phyloP scores from a whole-genome alignment of 805 yeast genomes.

The Ogataea paraovalis region DNA sequence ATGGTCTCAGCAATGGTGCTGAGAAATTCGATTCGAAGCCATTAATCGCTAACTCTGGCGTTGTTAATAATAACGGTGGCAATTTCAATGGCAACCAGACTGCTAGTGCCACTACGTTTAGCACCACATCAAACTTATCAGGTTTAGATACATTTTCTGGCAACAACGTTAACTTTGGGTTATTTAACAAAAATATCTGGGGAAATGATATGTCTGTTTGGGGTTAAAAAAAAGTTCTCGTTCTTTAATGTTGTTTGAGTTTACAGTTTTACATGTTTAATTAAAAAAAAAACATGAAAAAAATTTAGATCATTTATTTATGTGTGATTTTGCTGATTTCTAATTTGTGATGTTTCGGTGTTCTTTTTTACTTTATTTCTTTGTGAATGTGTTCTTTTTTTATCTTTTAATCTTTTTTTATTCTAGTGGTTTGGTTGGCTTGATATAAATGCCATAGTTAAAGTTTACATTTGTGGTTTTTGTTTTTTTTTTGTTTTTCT shows the following conservation, averaged over 20 bases:
- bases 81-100: background rate
- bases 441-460: too few species aligned
- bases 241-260: background rate
- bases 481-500: too few species aligned
- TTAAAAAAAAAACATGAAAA: too few species aligned
- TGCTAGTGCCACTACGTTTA: background rate
- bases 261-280: too few species aligned
- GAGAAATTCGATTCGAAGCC: too few species aligned
- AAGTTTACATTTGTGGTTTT: too few species aligned
- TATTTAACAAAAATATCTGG: conserved; percentile 19
- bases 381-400: too few species aligned
- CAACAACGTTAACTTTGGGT: conserved; percentile 3
- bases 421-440: too few species aligned
- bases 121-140: background rate
- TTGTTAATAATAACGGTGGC: background rate
- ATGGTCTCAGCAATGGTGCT: too few species aligned
- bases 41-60: background rate
- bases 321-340: background rate
- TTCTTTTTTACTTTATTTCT: too few species aligned
- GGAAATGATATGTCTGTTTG: conserved; percentile 24
- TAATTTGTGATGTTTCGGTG: too few species aligned
- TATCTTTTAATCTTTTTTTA: too few species aligned
- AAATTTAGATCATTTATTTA: background rate
- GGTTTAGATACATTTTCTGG: background rate
- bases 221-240: conserved; percentile 10